These are phyloP conservation scores for Ophiostoma montium DNA, from an alignment of 2,329 filamentous ascomycete species.

Conservation along the genomic window DNA sequence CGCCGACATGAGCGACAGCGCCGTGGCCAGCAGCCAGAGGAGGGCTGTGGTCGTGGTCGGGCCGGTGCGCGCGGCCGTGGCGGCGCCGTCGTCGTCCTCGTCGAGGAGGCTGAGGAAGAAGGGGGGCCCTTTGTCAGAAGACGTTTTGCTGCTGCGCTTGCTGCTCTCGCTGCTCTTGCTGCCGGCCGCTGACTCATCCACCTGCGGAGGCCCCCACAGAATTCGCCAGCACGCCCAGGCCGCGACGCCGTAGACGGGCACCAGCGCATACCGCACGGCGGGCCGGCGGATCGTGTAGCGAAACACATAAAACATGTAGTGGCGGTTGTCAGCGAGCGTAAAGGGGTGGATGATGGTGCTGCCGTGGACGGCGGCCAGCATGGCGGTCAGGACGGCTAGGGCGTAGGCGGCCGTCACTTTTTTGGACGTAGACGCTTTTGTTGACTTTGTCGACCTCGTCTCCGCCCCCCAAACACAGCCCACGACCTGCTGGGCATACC, in stretches of 20 bases:
- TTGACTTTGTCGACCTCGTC: too few relatives aligned
- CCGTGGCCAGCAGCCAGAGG: conserved; percentile 51
- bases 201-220: conserved; percentile 28
- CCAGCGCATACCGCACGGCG: conserved; percentile 50
- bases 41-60: conserved; percentile 37
- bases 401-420: too few relatives aligned
- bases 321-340: conserved; percentile 87
- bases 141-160: too few relatives aligned
- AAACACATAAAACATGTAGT: conserved; percentile 97
- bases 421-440: too few relatives aligned
- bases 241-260: conserved; percentile 55
- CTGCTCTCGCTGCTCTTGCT: neutral
- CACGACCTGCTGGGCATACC: neutral
- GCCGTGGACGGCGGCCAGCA: conserved; percentile 45
- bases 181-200: neutral
- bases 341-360: conserved; percentile 96
- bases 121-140: too few relatives aligned
- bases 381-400: conserved; percentile 22
- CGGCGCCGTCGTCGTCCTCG: conserved; percentile 15
- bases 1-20: conserved; percentile 70
- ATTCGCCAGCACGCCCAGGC: conserved; percentile 54
- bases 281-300: conserved; percentile 61
- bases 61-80: conserved; percentile 17
- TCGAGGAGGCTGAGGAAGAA: conserved; percentile 13
- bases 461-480: too few relatives aligned